These are phyloP conservation scores for Prunus kanzakura DNA, from an alignment of 306 rosid genomes.

Conservation along the genomic window DNA sequence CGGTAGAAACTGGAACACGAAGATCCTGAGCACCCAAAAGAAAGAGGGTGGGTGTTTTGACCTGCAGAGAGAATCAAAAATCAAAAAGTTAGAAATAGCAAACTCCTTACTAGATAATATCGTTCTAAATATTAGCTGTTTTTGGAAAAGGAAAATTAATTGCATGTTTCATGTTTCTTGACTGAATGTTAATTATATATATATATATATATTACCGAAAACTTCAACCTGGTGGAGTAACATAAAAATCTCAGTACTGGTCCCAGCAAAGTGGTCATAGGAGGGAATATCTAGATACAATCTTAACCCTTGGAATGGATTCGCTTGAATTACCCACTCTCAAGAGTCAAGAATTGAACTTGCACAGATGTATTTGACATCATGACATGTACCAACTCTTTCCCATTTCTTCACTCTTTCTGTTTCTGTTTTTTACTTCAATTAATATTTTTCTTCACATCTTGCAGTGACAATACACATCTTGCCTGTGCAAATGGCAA, in stretches of 20 bases:
- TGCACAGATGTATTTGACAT: not conserved
- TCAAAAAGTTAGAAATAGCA: conserved; percentile 1
- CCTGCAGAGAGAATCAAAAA: conserved; percentile 45
- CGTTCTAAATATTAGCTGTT: not conserved
- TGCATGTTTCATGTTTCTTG: not conserved
- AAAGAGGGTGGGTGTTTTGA: conserved; percentile 73
- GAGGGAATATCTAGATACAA: not conserved
- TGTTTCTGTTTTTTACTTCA: not conserved
- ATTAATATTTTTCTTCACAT: not conserved
- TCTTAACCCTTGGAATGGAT: not conserved
- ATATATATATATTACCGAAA: too few relatives aligned
- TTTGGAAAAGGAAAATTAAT: not conserved
- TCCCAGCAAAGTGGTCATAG: not conserved
- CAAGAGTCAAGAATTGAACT: not conserved
- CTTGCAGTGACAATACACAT: not conserved
- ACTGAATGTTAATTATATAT: not conserved
- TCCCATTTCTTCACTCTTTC: not conserved
- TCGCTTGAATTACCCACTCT: conserved; percentile 1
- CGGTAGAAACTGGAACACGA: conserved; percentile 42
- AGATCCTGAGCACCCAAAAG: conserved; percentile 77
- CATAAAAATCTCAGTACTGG: not conserved
- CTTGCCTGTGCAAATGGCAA: not conserved
- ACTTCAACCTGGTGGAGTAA: not conserved
- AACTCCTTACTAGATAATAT: not conserved
- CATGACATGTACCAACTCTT: not conserved